These are phyloP conservation scores for Hypoxylon intermedium DNA, from an alignment of 495 filamentous ascomycete species.

Conservation along the genomic window DNA sequence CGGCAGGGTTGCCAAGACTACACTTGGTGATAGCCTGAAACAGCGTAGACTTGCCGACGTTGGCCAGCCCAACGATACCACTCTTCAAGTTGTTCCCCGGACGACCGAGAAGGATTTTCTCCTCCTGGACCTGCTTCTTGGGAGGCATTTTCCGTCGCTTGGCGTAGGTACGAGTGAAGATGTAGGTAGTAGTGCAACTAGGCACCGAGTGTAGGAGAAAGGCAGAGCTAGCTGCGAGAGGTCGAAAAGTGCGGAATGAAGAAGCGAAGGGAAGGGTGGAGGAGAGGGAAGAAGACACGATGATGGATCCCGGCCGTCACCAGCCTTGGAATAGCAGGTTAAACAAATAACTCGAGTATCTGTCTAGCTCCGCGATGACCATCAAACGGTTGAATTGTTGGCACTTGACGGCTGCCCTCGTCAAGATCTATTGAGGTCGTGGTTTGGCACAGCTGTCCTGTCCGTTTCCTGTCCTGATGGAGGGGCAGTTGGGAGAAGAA, in stretches of 20 bases:
- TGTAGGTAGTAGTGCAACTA: conserved; percentile 52
- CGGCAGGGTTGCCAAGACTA: conserved; percentile 94
- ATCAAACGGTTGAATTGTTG: conserved; percentile 18
- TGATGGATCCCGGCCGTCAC: conserved; percentile 45
- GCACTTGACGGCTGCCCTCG: conserved; percentile 33
- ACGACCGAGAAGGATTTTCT: conserved; percentile 88
- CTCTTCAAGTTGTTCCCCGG: conserved; percentile 99
- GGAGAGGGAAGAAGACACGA: conserved; percentile 56
- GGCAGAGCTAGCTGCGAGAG: conserved; percentile 70
- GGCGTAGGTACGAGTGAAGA: conserved; percentile 58
- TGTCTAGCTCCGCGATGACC: conserved; percentile 24
- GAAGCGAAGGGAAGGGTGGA: conserved; percentile 61
- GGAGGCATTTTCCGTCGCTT: conserved; percentile 73
- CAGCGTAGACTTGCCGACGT: conserved; percentile 98
- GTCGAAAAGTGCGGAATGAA: conserved; percentile 57
- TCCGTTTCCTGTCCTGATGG: conserved; percentile 26
- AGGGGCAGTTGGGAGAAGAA: conserved; percentile 16
- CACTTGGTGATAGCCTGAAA: conserved; percentile 99
- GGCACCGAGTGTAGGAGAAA: conserved; percentile 44
- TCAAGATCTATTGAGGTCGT: conserved; percentile 23
- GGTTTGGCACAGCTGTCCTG: conserved; percentile 35
- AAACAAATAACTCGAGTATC: conserved; percentile 29
- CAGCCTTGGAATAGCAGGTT: conserved; percentile 39
- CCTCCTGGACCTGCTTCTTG: conserved; percentile 73
- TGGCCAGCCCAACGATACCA: conserved; percentile 99